Percentiles rank a stretch among this genome's conserved stretches.
phyloP scores from a whole-genome alignment of 169 alveolate genomes.

The Hepatocystis sp. region DNA sequence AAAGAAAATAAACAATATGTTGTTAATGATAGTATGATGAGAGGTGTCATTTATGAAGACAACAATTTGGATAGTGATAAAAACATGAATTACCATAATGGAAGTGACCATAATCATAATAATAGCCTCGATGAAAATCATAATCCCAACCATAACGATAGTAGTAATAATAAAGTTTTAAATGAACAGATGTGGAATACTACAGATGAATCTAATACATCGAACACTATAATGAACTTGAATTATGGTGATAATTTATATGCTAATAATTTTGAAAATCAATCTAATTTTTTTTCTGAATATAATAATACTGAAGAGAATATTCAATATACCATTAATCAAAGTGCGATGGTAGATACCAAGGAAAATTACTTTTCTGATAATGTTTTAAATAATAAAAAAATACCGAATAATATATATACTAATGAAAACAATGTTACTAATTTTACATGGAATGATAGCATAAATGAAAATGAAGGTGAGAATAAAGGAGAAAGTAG shows the following conservation, averaged over 20 bases:
- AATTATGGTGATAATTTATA: slow-evolving; percentile 3
- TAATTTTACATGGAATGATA: slow-evolving; percentile 19
- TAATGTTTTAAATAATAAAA: slow-evolving; percentile 6
- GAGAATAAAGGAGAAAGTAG: background rate
- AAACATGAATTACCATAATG: background rate
- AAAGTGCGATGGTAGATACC: background rate
- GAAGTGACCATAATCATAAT: background rate
- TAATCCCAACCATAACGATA: background rate
- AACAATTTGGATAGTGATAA: background rate
- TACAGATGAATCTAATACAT: too few species aligned
- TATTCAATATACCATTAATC: slow-evolving; percentile 22
- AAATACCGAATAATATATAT: background rate
- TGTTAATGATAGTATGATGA: too few species aligned
- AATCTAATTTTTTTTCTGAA: slow-evolving; percentile 19
- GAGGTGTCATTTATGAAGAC: too few species aligned
- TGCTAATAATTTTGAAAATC: background rate
- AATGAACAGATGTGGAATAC: too few species aligned
- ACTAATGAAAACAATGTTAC: background rate
- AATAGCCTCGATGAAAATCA: background rate
- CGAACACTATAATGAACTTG: background rate
- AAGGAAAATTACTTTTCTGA: slow-evolving; percentile 6
- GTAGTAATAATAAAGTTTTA: background rate
- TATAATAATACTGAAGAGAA: slow-evolving; percentile 72
- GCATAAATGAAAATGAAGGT: background rate
- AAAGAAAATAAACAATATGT: background rate